Evolutionary conservation across 805 yeast genomes (phyloP).

Genomic region (Candida silvatica): DNA sequence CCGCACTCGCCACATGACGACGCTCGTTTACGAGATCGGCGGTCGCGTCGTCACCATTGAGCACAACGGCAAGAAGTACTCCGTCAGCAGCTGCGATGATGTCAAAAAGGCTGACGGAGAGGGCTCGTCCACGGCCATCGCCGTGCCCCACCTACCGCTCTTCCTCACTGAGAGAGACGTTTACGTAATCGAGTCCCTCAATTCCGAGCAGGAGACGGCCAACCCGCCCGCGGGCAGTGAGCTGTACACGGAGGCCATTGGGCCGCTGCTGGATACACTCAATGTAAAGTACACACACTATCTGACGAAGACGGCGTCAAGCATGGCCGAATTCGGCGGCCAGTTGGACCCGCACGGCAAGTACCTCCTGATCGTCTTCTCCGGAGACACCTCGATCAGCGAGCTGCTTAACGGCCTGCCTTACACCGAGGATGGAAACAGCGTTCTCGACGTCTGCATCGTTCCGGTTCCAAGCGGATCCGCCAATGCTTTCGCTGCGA

Average conservation of each 20-base stretch:
- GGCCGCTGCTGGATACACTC: slow-evolving; percentile 37
- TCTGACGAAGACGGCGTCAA: slow-evolving; percentile 29
- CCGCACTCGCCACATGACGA: too few relatives aligned
- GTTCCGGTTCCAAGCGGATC: slow-evolving; percentile 68
- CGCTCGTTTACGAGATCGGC: too few relatives aligned
- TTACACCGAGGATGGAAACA: slow-evolving; percentile 17
- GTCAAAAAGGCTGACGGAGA: too few relatives aligned
- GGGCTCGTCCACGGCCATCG: too few relatives aligned
- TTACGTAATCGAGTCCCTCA: slow-evolving; percentile 34
- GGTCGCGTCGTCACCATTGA: too few relatives aligned
- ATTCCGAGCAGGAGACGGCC: too few relatives aligned
- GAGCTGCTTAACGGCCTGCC: slow-evolving; percentile 55
- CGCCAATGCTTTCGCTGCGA: slow-evolving; percentile 73
- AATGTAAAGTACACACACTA: slow-evolving; percentile 18
- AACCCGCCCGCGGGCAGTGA: too few relatives aligned
- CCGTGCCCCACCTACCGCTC: slow-evolving; percentile 3
- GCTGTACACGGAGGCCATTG: too few relatives aligned
- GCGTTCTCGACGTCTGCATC: slow-evolving; percentile 12
- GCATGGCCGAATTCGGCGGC: slow-evolving; percentile 28
- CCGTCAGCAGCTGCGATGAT: too few relatives aligned
- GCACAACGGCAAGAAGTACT: too few relatives aligned
- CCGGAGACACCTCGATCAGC: slow-evolving; percentile 81
- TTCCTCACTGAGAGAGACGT: slow-evolving; percentile 2
- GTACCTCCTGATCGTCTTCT: slow-evolving; percentile 49
- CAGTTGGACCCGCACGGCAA: slow-evolving; percentile 14